Evolutionary conservation across 768 basidiomycete species (phyloP).

Genomic region (Chlorophyllum brunneum): DNA sequence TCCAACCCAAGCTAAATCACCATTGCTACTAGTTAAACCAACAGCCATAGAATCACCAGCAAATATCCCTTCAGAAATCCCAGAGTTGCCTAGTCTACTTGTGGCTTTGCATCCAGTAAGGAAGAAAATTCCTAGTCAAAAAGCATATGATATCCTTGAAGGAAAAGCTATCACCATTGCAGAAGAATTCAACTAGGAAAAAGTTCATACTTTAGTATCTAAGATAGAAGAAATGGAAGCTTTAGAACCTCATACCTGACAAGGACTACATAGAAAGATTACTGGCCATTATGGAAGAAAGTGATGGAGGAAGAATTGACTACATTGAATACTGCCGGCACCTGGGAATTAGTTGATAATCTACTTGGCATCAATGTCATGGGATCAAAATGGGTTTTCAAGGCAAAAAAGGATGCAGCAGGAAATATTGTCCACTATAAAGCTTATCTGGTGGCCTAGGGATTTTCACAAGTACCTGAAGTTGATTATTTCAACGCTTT

Average conservation of each 20-base stretch:
- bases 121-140: no score
- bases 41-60: no score
- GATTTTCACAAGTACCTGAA: no score
- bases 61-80: conserved; percentile 14
- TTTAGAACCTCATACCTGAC: conserved; percentile 16
- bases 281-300: conserved; percentile 22
- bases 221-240: conserved; percentile 14
- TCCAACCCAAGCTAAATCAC: no score
- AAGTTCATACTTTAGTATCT: neutral
- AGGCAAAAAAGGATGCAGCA: conserved; percentile 28
- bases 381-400: conserved; percentile 30
- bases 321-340: conserved; percentile 19
- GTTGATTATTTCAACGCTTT: conserved; percentile 23
- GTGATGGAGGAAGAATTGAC: conserved; percentile 28
- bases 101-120: no score
- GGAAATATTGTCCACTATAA: conserved; percentile 21
- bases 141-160: neutral
- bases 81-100: neutral
- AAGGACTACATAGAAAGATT: conserved; percentile 15
- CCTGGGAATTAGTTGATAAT: conserved; percentile 25
- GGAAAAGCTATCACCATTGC: neutral
- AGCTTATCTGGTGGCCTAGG: no score
- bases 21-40: no score
- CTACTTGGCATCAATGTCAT: conserved; percentile 22
- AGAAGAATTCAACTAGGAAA: neutral